These are phyloP conservation scores for Byssothecium circinans DNA, from an alignment of 2,329 filamentous ascomycete species.

Conservation along the genomic window DNA sequence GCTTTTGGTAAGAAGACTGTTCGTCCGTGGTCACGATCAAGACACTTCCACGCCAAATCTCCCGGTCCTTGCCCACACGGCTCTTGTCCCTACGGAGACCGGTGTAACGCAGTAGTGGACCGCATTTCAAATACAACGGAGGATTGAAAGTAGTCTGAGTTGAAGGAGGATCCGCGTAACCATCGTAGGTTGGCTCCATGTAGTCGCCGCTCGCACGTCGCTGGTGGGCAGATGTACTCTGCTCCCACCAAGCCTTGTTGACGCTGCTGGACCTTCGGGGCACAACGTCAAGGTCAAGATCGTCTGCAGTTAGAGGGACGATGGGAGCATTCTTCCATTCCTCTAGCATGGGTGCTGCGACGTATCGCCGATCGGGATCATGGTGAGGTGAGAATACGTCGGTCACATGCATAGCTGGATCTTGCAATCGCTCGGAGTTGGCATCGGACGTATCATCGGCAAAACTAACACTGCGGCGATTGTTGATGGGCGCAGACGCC, in stretches of 20 bases:
- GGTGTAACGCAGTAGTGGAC: conserved; percentile 85
- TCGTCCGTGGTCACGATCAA: conserved; percentile 93
- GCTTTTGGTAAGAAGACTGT: conserved; percentile 77
- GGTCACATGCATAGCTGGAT: conserved; percentile 33
- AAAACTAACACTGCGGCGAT: conserved; percentile 48
- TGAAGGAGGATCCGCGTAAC: conserved; percentile 66
- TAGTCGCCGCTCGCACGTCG: conserved; percentile 37
- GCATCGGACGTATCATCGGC: conserved; percentile 29
- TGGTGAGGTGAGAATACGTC: conserved; percentile 41
- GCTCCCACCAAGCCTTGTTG: conserved; percentile 74
- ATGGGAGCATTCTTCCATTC: conserved; percentile 50
- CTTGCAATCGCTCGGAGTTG: conserved; percentile 23
- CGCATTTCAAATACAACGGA: conserved; percentile 81
- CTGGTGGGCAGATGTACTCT: conserved; percentile 50
- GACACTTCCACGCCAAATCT: conserved; percentile 89
- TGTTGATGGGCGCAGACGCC: conserved; percentile 34
- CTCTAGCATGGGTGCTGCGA: conserved; percentile 63
- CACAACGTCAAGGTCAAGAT: conserved; percentile 45
- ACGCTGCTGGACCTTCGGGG: conserved; percentile 29
- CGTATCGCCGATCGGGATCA: conserved; percentile 55
- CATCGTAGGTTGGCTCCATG: conserved; percentile 60
- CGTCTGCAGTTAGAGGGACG: conserved; percentile 45
- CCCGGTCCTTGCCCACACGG: conserved; percentile 57
- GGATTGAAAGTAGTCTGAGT: conserved; percentile 78
- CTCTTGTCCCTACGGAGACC: conserved; percentile 69